phyloP scores from a whole-genome alignment of 148 eudicot genomes.

The Selenicereus undatus region DNA sequence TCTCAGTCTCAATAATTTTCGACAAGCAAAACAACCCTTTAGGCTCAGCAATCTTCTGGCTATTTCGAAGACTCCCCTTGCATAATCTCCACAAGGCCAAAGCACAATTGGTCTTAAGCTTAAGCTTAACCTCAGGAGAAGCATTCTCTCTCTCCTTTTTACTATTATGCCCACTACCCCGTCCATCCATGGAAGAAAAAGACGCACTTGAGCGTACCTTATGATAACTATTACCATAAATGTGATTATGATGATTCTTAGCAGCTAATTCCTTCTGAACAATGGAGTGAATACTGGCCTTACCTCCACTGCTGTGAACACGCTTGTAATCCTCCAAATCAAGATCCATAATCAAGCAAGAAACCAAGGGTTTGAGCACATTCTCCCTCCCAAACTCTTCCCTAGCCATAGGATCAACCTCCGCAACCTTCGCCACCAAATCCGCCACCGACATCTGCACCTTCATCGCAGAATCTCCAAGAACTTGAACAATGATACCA shows the following conservation, averaged over 20 bases:
- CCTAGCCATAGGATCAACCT: constrained; percentile 50
- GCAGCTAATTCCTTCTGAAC: constrained; percentile 49
- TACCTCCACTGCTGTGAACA: constrained; percentile 29
- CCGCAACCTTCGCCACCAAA: constrained; percentile 59
- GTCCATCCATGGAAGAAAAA: constrained; percentile 26
- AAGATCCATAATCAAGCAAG: constrained; percentile 52
- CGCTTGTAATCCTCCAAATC: constrained; percentile 44
- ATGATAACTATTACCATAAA: constrained; percentile 17
- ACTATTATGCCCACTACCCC: constrained; percentile 29
- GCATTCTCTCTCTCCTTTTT: constrained; percentile 50
- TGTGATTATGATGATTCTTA: constrained; percentile 26
- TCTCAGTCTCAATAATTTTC: constrained; percentile 61
- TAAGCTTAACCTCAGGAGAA: constrained; percentile 47
- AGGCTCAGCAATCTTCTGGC: constrained; percentile 73
- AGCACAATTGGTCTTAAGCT: constrained; percentile 51
- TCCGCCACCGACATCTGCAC: constrained; percentile 57
- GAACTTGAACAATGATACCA: constrained; percentile 45
- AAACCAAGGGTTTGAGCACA: constrained; percentile 53
- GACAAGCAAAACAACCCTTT: constrained; percentile 71
- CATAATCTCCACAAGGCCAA: constrained; percentile 61
- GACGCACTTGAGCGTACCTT: constrained; percentile 37
- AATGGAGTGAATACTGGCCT: constrained; percentile 50
- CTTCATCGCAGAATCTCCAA: constrained; percentile 46
- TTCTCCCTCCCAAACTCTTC: constrained; percentile 76
- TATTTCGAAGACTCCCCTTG: constrained; percentile 49